These are phyloP conservation scores for Bolboschoenus planiculmis DNA, from an alignment of 176 grass and related monocot genomes.

Conservation along the genomic window DNA sequence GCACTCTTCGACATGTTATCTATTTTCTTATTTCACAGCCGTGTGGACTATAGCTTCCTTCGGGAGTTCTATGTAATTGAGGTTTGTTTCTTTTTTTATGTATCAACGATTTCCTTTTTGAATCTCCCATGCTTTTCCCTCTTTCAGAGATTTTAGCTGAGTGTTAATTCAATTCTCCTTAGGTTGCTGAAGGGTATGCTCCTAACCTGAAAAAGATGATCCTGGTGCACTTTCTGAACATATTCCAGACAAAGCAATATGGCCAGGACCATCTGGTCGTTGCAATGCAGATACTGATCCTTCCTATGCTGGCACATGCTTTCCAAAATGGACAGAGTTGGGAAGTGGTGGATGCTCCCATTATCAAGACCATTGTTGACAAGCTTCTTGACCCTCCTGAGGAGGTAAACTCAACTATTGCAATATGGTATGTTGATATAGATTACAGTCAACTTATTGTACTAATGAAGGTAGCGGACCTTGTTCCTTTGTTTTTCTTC, in stretches of 20 bases:
- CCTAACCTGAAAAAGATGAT: conserved; percentile 87
- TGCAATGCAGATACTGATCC: conserved; percentile 98
- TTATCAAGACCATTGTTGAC: conserved; percentile 95
- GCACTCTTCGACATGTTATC: conserved; percentile 99
- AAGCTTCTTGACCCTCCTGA: conserved; percentile 98
- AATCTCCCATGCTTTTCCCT: neutral
- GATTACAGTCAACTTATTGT: neutral
- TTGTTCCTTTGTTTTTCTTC: conserved; percentile 18
- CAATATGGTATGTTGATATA: neutral
- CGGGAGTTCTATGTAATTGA: conserved; percentile 98
- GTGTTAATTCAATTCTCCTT: neutral
- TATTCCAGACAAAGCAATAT: conserved; percentile 92
- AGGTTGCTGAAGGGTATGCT: conserved; percentile 95
- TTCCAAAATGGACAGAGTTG: conserved; percentile 95
- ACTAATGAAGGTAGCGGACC: neutral
- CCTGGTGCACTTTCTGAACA: conserved; percentile 80
- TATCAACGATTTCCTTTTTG: neutral
- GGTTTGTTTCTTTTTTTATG: conserved; percentile 31
- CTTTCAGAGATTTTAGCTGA: neutral
- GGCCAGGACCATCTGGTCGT: conserved; percentile 97
- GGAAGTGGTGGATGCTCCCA: conserved; percentile 87
- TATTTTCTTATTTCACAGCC: conserved; percentile 92
- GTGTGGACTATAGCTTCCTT: conserved; percentile 95
- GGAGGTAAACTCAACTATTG: conserved; percentile 47
- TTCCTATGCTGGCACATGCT: conserved; percentile 97